These are phyloP conservation scores for Paramecium caudatum DNA, from an alignment of 73 alveolate species.

Conservation along the genomic window DNA sequence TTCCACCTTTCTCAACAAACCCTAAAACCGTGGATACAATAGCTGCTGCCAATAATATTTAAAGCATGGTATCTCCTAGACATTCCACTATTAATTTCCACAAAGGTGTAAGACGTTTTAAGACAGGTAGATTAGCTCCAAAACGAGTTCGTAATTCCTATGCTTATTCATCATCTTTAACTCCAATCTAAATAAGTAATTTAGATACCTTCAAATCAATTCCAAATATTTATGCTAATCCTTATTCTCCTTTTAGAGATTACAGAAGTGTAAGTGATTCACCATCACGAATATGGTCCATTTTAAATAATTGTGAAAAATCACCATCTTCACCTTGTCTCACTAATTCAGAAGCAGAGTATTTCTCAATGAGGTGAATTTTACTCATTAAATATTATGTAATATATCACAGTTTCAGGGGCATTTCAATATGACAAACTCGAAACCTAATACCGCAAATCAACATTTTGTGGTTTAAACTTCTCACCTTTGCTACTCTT, in stretches of 20 bases:
- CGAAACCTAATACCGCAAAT: not conserved
- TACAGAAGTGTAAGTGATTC: slow-evolving; percentile 5
- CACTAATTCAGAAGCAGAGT: slow-evolving; percentile 42
- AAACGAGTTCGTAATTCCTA: not conserved
- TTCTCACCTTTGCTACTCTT: not conserved
- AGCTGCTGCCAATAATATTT: slow-evolving; percentile 89
- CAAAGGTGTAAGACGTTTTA: slow-evolving; percentile 48
- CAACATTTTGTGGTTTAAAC: not conserved
- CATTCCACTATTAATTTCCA: slow-evolving; percentile 81
- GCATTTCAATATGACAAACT: no score
- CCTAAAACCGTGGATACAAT: slow-evolving; percentile 84
- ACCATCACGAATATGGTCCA: slow-evolving; percentile 65
- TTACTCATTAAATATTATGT: slow-evolving; percentile 48
- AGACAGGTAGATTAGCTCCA: slow-evolving; percentile 63
- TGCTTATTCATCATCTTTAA: slow-evolving; percentile 58
- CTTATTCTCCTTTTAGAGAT: slow-evolving; percentile 71
- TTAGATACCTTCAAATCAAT: slow-evolving; percentile 66
- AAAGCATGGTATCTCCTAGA: slow-evolving; percentile 90
- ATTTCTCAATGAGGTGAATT: not conserved
- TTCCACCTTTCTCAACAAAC: slow-evolving; percentile 79
- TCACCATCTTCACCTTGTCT: slow-evolving; percentile 38
- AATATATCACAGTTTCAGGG: no score
- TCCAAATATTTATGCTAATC: slow-evolving; percentile 68
- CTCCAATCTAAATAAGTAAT: slow-evolving; percentile 69
- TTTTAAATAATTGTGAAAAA: slow-evolving; percentile 18